Evolutionary conservation across 441 rosid genomes (phyloP).

Genomic region (Metrosideros polymorpha): DNA sequence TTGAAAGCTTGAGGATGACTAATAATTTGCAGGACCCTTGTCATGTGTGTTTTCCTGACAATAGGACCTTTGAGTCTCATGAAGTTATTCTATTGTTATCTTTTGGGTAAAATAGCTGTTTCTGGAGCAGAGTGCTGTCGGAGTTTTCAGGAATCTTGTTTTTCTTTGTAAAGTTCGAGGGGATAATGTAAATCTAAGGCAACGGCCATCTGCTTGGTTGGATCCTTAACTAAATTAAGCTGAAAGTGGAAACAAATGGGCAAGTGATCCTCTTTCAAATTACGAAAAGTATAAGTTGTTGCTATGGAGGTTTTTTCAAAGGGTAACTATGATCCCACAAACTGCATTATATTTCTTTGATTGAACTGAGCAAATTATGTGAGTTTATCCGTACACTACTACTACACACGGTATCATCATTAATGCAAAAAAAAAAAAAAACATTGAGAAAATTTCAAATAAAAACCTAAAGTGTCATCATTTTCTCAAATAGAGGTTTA

Average conservation of each 20-base stretch:
- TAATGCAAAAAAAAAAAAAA: not conserved
- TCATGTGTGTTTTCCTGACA: not conserved
- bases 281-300: not conserved
- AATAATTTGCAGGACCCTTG: not conserved
- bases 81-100: not conserved
- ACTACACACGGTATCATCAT: not conserved
- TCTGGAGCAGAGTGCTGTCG: not conserved
- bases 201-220: not conserved
- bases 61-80: not conserved
- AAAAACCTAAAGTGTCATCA: no score
- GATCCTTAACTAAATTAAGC: not conserved
- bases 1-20: not conserved
- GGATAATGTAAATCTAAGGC: not conserved
- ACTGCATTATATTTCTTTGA: not conserved
- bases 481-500: no score
- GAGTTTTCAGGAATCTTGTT: not conserved
- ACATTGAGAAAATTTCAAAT: no score
- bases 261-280: not conserved
- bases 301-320: not conserved
- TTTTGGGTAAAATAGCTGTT: not conserved
- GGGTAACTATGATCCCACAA: not conserved
- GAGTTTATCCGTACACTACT: not conserved
- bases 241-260: not conserved
- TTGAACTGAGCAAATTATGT: not conserved
- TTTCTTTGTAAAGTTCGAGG: not conserved